phyloP scores from a whole-genome alignment of 768 basidiomycete genomes.

The Gloeophyllum trabeum region DNA sequence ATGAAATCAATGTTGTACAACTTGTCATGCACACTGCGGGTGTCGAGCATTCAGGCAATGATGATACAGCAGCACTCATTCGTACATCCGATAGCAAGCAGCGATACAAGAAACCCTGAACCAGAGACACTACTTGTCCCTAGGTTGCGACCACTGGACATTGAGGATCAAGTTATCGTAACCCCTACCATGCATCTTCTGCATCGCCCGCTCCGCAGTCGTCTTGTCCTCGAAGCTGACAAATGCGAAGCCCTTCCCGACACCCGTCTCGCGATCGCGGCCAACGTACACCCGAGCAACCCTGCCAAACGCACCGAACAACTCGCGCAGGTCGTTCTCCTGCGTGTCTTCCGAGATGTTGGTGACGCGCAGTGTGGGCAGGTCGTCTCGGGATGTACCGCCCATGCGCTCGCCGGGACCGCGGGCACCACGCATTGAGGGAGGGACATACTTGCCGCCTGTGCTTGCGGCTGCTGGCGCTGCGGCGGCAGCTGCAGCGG shows the following conservation, averaged over 20 bases:
- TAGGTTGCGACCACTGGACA: constrained; percentile 43
- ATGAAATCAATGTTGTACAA: too few species aligned
- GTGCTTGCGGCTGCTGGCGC: constrained; percentile 21
- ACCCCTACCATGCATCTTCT: constrained; percentile 84
- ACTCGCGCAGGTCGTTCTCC: constrained; percentile 86
- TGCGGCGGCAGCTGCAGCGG: constrained; percentile 20
- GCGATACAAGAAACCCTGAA: too few species aligned
- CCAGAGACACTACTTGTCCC: too few species aligned
- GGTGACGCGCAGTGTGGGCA: constrained; percentile 93
- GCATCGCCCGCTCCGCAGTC: constrained; percentile 78
- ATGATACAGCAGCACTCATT: too few species aligned
- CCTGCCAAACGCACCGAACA: constrained; percentile 80
- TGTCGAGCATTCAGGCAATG: too few species aligned
- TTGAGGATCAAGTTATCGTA: constrained; percentile 85
- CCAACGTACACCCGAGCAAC: constrained; percentile 91
- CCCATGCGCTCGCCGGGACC: constrained; percentile 74
- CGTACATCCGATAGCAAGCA: too few species aligned
- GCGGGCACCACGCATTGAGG: constrained; percentile 79
- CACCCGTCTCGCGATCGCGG: constrained; percentile 86
- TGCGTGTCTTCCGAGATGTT: constrained; percentile 94
- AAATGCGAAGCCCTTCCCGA: constrained; percentile 95
- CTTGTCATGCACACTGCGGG: too few species aligned
- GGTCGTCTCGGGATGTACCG: constrained; percentile 66
- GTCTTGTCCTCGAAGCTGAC: constrained; percentile 85
- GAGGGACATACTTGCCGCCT: constrained; percentile 85